Base-by-base conservation (phyloP, 805 yeast species). In the Yueomyces sinensis region DNA sequence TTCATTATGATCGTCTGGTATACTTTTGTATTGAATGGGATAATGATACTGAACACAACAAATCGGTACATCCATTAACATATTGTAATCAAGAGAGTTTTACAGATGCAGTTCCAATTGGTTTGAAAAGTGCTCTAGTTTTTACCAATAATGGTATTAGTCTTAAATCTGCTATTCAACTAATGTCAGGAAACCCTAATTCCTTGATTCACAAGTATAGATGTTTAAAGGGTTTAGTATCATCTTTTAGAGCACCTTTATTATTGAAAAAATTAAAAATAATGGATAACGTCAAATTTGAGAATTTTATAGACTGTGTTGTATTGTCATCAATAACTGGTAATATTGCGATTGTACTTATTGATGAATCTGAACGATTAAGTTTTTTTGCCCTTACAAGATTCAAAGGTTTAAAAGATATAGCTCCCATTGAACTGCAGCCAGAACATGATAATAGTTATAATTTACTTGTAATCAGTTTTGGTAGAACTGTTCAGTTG, bases 21-120 rank as follows among this genome's bases (percentile, higher is more conserved):
- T 45, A 45, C 29, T 39, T 49, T 27, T 42, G 50, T 30, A 41
- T 50, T 13, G 57, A 54, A 30, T 53, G 57, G 57, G 50, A 44
- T 24, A 27, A 22, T 4, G 11, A 14, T 11, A 17, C 32, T 9
- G 44, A 45, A n/a, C 33, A 40, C 29, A 33, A 37, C 11, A 52
- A 52, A 35, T 35, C 37, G n/a, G 53, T 51, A 3, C 50, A 52
- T 34, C 50, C 46, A 29, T 20, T 54, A 17, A 47, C 51, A 3
- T 41, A 47, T n/a, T 38, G 47, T 4, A 34, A 40, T 16, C 41
- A 43, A 5, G 42, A 46, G 17, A 23, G 30, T 1, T 39, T 45
- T 2, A 33, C 43, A n/a, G 41, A 41, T 6, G 38, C 45, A 20
- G 30, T 49, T 5, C 43, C 58, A 16, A 32, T 47, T 19, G 43